Evolutionary conservation across 2,329 filamentous ascomycete genomes (phyloP).

Genomic region (Annulohypoxylon truncatum): DNA sequence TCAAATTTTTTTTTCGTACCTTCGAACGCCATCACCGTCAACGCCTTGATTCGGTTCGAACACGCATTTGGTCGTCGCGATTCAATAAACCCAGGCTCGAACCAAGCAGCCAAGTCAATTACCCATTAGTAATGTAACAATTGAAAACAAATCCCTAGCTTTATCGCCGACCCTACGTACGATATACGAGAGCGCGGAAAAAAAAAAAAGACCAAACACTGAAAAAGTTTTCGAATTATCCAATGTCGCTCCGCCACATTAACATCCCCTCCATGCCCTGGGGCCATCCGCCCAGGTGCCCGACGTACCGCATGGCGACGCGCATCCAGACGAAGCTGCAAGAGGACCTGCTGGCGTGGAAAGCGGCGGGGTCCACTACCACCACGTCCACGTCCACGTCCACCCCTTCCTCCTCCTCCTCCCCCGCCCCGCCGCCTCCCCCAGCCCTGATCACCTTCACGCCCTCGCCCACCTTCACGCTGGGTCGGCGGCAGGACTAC

Average conservation of each 20-base stretch:
- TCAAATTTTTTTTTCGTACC: conserved; percentile 1
- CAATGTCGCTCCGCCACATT: conserved; percentile 53
- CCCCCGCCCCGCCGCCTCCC: conserved; percentile 55
- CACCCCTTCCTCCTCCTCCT: conserved; percentile 49
- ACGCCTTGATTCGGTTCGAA: neutral
- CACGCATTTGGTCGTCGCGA: conserved; percentile 6
- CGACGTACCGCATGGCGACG: conserved; percentile 54
- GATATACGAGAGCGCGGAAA: neutral
- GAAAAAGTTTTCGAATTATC: neutral
- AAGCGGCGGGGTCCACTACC: conserved; percentile 53
- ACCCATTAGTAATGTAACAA: neutral
- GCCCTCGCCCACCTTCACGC: conserved; percentile 85
- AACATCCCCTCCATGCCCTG: conserved; percentile 49
- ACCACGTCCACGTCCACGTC: conserved; percentile 42
- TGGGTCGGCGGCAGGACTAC: conserved; percentile 80
- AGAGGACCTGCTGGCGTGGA: conserved; percentile 68
- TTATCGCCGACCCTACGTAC: neutral
- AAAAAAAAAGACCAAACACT: neutral
- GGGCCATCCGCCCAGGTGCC: conserved; percentile 41
- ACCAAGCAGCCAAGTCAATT: neutral
- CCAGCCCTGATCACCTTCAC: conserved; percentile 86
- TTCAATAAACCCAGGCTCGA: conserved; percentile 2
- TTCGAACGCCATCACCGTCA: conserved; percentile 2
- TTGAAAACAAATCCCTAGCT: neutral
- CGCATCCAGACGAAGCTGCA: conserved; percentile 55